phyloP scores from a whole-genome alignment of 352 stramenopile genomes.

The Phytophthora crassamura region DNA sequence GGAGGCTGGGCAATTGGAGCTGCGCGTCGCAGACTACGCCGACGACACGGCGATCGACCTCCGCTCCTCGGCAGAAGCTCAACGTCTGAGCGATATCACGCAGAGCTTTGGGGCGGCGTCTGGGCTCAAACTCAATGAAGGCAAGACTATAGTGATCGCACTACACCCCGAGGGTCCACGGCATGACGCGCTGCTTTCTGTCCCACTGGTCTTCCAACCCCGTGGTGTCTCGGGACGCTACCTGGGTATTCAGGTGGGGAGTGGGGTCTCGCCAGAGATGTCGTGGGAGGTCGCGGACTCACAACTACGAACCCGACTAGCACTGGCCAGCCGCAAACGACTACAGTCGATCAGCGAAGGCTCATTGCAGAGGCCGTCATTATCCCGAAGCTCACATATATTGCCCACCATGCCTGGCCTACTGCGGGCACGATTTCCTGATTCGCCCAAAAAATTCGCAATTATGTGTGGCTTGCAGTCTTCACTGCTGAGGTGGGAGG shows the following conservation, averaged over 20 bases:
- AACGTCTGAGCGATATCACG: too few relatives aligned
- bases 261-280: not conserved
- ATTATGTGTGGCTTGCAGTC: slow-evolving; percentile 3
- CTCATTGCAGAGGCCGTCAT: not conserved
- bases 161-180: not conserved
- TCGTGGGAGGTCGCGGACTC: not conserved
- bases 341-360: slow-evolving; percentile 5
- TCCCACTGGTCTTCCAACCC: not conserved
- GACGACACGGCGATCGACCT: too few relatives aligned
- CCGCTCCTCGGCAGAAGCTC: too few relatives aligned
- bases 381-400: not conserved
- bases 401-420: not conserved
- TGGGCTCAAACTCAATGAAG: too few relatives aligned
- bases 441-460: not conserved
- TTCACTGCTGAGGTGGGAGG: not conserved
- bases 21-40: too few relatives aligned
- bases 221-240: not conserved
- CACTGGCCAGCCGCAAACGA: not conserved
- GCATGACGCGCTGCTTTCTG: not conserved
- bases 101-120: too few relatives aligned
- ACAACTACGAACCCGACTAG: not conserved
- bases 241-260: not conserved
- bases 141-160: too few relatives aligned
- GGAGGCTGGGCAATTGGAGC: not conserved
- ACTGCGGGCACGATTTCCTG: not conserved